These are phyloP conservation scores for Aphanocladium album DNA, from an alignment of 2,329 filamentous ascomycete species.

Conservation along the genomic window DNA sequence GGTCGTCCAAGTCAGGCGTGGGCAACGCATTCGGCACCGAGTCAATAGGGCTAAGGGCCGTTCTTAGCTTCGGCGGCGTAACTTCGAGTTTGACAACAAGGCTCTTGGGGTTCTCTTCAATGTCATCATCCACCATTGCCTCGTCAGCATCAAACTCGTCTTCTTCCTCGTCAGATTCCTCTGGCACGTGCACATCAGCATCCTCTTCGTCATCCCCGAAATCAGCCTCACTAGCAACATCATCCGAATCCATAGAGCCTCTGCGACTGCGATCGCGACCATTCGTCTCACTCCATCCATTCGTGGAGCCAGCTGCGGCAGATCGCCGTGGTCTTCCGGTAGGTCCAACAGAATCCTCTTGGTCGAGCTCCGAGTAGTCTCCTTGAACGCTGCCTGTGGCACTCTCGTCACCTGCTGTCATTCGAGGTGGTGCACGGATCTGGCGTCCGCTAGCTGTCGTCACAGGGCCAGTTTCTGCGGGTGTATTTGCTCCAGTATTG, in stretches of 20 bases:
- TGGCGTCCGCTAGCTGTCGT: constrained; percentile 85
- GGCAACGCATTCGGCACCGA: constrained; percentile 20
- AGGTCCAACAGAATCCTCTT: constrained; percentile 36
- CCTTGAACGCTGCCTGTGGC: constrained; percentile 42
- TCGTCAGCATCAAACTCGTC: constrained; percentile 55
- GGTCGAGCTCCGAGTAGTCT: constrained; percentile 36
- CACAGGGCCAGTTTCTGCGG: constrained; percentile 59
- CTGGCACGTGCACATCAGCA: constrained; percentile 59
- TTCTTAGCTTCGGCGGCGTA: constrained; percentile 35
- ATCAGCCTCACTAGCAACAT: constrained; percentile 67
- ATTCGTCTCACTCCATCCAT: constrained; percentile 37
- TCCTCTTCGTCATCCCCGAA: constrained; percentile 72
- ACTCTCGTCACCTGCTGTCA: constrained; percentile 55
- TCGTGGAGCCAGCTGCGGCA: constrained; percentile 45
- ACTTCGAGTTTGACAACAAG: constrained; percentile 71
- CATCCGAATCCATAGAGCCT: constrained; percentile 54
- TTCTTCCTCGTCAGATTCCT: constrained; percentile 57
- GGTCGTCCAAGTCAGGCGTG: constrained; percentile 18
- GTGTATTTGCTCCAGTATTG: constrained; percentile 68
- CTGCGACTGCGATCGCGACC: constrained; percentile 28
- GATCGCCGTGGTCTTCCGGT: constrained; percentile 47
- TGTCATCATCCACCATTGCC: constrained; percentile 49
- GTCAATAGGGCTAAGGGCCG: constrained; percentile 21
- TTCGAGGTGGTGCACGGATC: constrained; percentile 62
- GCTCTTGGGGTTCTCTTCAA: constrained; percentile 48